phyloP scores from a whole-genome alignment of 208 protist species.

The Trypanosomatidae sp. region DNA sequence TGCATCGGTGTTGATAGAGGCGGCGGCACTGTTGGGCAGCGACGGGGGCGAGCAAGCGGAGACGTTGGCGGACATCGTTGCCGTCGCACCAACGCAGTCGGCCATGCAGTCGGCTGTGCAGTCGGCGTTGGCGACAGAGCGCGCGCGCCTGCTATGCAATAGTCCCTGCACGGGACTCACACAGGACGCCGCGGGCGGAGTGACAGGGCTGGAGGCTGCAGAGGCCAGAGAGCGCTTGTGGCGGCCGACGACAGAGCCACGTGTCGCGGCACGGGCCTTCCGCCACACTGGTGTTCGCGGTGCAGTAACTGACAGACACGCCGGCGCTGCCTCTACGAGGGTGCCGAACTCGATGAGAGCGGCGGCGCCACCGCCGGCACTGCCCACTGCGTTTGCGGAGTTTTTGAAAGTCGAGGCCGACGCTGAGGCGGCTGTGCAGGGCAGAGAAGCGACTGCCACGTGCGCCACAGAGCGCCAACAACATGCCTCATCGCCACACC shows the following conservation, averaged over 20 bases:
- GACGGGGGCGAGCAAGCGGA: neutral
- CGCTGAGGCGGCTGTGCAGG: conserved; percentile 9
- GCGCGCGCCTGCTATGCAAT: conserved; percentile 11
- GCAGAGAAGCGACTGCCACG: neutral
- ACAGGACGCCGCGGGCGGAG: neutral
- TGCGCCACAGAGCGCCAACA: neutral
- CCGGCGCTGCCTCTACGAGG: neutral
- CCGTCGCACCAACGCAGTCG: neutral
- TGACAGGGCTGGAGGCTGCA: neutral
- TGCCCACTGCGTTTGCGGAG: conserved; percentile 9
- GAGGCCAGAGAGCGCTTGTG: conserved; percentile 3
- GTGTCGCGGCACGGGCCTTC: neutral
- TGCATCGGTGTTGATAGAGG: neutral
- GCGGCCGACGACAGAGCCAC: conserved; percentile 5
- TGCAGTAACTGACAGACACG: neutral
- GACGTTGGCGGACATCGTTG: neutral
- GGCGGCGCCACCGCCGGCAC: neutral
- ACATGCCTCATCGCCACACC: neutral
- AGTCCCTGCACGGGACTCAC: neutral
- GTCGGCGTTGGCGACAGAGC: conserved; percentile 12
- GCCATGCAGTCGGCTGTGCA: neutral
- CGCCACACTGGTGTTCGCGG: neutral
- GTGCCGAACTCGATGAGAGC: too few species aligned
- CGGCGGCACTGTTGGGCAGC: neutral
- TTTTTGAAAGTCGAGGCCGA: conserved; percentile 16